Base-by-base conservation (phyloP, 345 rosid species). In the Heritiera fomes region DNA sequence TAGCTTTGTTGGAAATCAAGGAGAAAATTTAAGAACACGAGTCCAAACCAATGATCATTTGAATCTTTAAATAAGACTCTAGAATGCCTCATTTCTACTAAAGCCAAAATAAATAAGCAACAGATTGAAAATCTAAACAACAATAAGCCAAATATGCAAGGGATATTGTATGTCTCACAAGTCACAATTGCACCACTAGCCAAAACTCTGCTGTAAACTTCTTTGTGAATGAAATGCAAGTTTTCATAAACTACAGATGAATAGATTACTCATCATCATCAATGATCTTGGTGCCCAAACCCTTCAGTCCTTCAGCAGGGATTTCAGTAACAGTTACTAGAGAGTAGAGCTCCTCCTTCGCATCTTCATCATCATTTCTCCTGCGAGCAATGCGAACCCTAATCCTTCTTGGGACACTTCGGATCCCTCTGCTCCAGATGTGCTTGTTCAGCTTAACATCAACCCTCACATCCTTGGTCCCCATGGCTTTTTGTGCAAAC, bases 291-390 rank as follows among this genome's bases (percentile, higher is more conserved):
- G 94, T 90, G 77, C 90, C 89, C 72, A 90, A 84, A 1, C 92
- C 92, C 71, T 53, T 81, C 43, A 90, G 69, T 38, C 92, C 92
- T 85, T 90, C 88, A 0, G 89, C 80, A 6, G 91, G 90, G 79
- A 87, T 82, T 67, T 87, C 92, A 1, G 92, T 82, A 62, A 87
- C 90, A 2, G 92, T 88, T 13, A 90, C 93, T 8, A 90, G 92
- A 41, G 93, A 90, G 83, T 79, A 90, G 23, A 90, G 84, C 85
- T 90, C 93, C 71, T 90, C 89, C 82, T 90, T 90, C 1, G 93
- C 92, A 59, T 90, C 93, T 79, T 90, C 92, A 1, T 90, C 90
- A 43, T 90, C 93, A 14, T 90, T 90, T 80, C 93, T 90, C 84
- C 77, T 90, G 62, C 92, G 88, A 15, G 90, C 90, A 75, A 90